Percentiles rank a stretch among this genome's conserved stretches.
These are phyloP conservation scores for Piedraia hortae DNA, from an alignment of 2,329 filamentous ascomycete species.

Conservation along the genomic window DNA sequence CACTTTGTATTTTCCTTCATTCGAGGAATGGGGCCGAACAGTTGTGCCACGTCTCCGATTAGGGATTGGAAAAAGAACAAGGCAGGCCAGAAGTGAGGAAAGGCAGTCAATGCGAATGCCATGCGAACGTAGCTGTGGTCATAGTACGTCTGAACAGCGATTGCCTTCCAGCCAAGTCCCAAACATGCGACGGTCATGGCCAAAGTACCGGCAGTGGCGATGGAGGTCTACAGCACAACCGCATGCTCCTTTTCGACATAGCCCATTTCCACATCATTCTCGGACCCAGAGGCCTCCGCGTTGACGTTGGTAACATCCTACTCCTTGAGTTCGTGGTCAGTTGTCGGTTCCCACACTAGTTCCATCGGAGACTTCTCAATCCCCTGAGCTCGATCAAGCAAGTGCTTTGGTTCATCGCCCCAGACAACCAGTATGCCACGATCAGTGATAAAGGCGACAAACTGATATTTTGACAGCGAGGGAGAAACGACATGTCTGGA, in stretches of 20 bases:
- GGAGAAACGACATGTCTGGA: slow-evolving; percentile 27
- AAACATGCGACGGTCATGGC: slow-evolving; percentile 25
- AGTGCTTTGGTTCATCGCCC: slow-evolving; percentile 31
- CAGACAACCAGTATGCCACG: slow-evolving; percentile 31
- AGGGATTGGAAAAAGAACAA: slow-evolving; percentile 24
- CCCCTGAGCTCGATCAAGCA: slow-evolving; percentile 24
- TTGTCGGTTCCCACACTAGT: slow-evolving; percentile 28
- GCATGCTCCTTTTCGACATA: slow-evolving; percentile 17
- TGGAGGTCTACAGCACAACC: slow-evolving; percentile 27
- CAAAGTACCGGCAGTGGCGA: slow-evolving; percentile 26
- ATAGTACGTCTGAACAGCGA: slow-evolving; percentile 27
- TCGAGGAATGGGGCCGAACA: slow-evolving; percentile 19
- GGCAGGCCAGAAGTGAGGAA: slow-evolving; percentile 31
- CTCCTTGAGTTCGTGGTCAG: slow-evolving; percentile 16
- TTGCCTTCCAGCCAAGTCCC: slow-evolving; percentile 26
- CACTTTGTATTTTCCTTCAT: slow-evolving; percentile 19
- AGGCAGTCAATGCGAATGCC: slow-evolving; percentile 23
- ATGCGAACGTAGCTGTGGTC: slow-evolving; percentile 28
- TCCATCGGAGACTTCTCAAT: slow-evolving; percentile 27
- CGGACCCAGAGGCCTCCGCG: slow-evolving; percentile 9
- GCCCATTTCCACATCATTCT: slow-evolving; percentile 15
- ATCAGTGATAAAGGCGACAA: slow-evolving; percentile 35
- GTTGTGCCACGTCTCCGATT: slow-evolving; percentile 15
- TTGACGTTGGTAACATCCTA: slow-evolving; percentile 15
- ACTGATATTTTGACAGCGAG: slow-evolving; percentile 35